A percentile compares a stretch with the other conserved stretches of the same genome.
phyloP scores from a whole-genome alignment of 306 rosid genomes.

The Begonia loranthoides region DNA sequence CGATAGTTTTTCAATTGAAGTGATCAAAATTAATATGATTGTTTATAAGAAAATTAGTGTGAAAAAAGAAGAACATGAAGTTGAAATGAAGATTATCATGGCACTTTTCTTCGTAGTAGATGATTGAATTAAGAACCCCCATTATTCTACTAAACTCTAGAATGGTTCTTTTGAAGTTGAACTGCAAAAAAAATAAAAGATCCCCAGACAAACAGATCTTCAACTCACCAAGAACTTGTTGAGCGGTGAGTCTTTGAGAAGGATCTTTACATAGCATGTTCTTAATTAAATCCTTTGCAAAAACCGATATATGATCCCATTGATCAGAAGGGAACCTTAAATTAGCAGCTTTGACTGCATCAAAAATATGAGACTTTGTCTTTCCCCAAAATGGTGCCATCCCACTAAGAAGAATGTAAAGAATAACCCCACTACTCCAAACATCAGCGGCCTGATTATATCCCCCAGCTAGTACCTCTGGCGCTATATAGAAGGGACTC shows the following conservation, averaged over 20 bases:
- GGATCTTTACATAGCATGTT: constrained; percentile 51
- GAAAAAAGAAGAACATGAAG: too few species aligned
- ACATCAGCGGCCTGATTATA: constrained; percentile 71
- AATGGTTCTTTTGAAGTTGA: too few species aligned
- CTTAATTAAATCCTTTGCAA: constrained; percentile 46
- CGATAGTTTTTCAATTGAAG: too few species aligned
- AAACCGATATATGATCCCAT: constrained; percentile 42
- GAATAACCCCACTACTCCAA: constrained; percentile 68
- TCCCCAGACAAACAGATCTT: background rate
- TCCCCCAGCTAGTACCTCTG: constrained; percentile 57
- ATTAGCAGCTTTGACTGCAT: constrained; percentile 51
- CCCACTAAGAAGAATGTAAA: constrained; percentile 59
- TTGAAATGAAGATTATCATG: too few species aligned
- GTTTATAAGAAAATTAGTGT: too few species aligned
- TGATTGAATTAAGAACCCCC: too few species aligned
- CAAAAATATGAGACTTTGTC: constrained; percentile 54
- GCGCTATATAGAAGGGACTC: constrained; percentile 72
- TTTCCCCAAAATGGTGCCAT: constrained; percentile 72
- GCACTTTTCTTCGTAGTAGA: too few species aligned
- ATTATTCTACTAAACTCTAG: too few species aligned
- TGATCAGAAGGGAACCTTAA: constrained; percentile 45
- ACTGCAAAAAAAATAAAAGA: constrained; percentile 1
- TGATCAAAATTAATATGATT: too few species aligned
- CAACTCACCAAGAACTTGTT: constrained; percentile 46
- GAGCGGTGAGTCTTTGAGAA: constrained; percentile 44